Conservation (phyloP, 495 filamentous ascomycete genomes). For the Opeltia flavorubescens region DNA sequence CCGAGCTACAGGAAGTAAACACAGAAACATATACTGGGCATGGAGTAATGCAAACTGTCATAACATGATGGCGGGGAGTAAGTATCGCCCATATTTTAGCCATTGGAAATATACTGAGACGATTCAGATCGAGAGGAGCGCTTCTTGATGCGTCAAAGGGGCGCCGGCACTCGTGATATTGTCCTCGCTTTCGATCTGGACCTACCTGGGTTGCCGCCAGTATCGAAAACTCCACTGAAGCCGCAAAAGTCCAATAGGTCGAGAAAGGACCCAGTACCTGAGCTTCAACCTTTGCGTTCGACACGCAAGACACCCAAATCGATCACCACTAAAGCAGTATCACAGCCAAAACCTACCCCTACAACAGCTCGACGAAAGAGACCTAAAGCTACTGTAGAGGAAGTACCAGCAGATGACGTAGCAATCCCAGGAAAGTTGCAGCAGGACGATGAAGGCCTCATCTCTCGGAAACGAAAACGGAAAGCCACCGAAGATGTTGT, state of each 20-base stretch:
- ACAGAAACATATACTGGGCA: too few species aligned
- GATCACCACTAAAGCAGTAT: neutral
- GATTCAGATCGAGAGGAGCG: neutral
- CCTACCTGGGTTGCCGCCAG: conserved; percentile 6
- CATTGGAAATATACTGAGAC: neutral
- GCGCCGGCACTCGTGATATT: conserved; percentile 12
- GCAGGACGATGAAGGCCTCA: too few species aligned
- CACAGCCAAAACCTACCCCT: neutral
- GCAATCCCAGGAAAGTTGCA: too few species aligned
- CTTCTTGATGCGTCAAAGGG: conserved; percentile 1
- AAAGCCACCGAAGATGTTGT: neutral
- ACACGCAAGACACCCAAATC: neutral
- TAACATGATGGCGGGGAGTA: neutral
- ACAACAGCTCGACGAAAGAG: too few species aligned
- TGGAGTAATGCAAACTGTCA: too few species aligned
- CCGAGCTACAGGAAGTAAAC: too few species aligned
- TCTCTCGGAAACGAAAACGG: neutral
- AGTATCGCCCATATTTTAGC: neutral
- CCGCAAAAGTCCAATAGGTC: conserved; percentile 8
- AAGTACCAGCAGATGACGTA: too few species aligned
- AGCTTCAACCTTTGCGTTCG: neutral
- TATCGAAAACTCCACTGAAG: neutral
- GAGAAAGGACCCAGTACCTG: conserved; percentile 4
- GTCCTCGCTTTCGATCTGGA: conserved; percentile 10
- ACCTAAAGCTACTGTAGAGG: too few species aligned